Percentiles rank a stretch among this genome's conserved stretches.
These are phyloP conservation scores for Suhomyces ambrosiae DNA, from an alignment of 1,139 yeast species.

Conservation along the genomic window DNA sequence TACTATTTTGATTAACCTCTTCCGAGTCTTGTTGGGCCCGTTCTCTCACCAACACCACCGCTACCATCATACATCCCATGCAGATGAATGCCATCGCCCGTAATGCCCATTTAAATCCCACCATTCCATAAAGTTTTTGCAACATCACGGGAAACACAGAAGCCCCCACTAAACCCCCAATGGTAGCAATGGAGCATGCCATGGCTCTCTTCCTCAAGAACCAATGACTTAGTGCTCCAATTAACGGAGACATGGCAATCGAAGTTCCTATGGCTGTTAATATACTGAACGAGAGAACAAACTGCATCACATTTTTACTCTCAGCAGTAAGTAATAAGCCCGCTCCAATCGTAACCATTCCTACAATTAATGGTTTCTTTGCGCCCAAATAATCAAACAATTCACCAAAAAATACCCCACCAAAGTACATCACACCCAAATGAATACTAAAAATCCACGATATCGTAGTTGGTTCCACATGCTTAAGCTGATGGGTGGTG, in stretches of 20 bases:
- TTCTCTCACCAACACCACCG: constrained; percentile 47
- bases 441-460: constrained; percentile 69
- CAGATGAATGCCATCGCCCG: constrained; percentile 56
- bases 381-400: constrained; percentile 62
- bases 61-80: constrained; percentile 37
- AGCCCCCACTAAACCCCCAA: constrained; percentile 68
- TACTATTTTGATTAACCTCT: no score
- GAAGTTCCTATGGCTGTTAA: constrained; percentile 61
- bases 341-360: constrained; percentile 45
- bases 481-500: constrained; percentile 48
- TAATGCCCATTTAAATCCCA: constrained; percentile 67
- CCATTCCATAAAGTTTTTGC: constrained; percentile 42
- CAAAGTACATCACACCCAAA: constrained; percentile 56
- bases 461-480: constrained; percentile 44
- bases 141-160: constrained; percentile 59
- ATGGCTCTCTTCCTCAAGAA: constrained; percentile 55
- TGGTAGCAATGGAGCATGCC: constrained; percentile 59
- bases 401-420: constrained; percentile 64
- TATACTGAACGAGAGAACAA: constrained; percentile 58
- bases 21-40: no score
- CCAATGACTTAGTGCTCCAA: constrained; percentile 66
- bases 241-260: constrained; percentile 57
- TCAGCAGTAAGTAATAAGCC: constrained; percentile 59
- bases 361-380: constrained; percentile 45
- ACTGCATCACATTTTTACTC: constrained; percentile 56